Conservation (phyloP, 345 rosid species). For the Carallia brachiata region DNA sequence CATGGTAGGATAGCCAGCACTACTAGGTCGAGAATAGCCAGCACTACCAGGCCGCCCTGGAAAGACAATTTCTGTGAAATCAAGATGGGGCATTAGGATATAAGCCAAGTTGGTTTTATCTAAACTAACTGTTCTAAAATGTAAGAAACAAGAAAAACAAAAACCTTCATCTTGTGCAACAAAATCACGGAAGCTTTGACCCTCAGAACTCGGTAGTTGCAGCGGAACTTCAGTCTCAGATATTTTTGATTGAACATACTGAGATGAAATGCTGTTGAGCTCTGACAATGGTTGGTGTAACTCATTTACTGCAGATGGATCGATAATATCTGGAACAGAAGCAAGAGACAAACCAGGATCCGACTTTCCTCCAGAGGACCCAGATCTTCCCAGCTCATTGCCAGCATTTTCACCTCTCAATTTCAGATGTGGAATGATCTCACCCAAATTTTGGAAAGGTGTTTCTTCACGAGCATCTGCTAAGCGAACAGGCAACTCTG, state of each 20-base stretch:
- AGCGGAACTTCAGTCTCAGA: conserved; percentile 8
- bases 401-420: background rate
- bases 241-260: conserved; percentile 13
- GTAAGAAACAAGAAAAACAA: background rate
- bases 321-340: conserved; percentile 18
- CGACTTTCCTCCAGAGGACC: background rate
- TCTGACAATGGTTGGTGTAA: background rate
- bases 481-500: conserved; percentile 24
- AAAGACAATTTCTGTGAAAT: conserved; percentile 45
- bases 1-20: conserved; percentile 19
- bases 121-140: background rate
- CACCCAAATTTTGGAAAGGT: conserved; percentile 24
- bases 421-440: conserved; percentile 24
- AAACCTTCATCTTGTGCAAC: conserved; percentile 48
- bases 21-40: conserved; percentile 35
- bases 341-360: background rate
- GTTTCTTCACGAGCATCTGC: conserved; percentile 25
- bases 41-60: conserved; percentile 46
- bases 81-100: background rate
- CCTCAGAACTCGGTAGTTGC: conserved; percentile 16
- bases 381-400: background rate
- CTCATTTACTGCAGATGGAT: conserved; percentile 12
- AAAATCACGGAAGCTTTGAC: conserved; percentile 29
- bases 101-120: background rate
- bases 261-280: background rate